Evolutionary conservation across 331 rosid genomes (phyloP).

Genomic region (Dryas integrifolia): DNA sequence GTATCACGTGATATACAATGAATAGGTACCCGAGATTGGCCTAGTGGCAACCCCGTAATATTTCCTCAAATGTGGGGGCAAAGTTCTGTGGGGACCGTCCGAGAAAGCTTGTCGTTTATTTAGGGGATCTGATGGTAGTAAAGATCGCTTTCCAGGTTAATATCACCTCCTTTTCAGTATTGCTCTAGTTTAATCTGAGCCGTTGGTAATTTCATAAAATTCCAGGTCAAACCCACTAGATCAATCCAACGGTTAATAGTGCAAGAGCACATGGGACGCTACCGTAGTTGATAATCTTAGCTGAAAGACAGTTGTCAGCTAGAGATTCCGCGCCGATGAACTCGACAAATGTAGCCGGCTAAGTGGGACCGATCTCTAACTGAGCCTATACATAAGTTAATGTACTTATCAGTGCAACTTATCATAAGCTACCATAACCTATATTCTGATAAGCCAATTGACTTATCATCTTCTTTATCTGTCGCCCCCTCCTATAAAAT

Average conservation of each 20-base stretch:
- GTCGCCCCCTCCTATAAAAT: slow-evolving; percentile 66
- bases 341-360: slow-evolving; percentile 77
- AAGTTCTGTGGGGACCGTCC: slow-evolving; percentile 18
- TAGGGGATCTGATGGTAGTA: slow-evolving; percentile 45
- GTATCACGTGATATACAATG: slow-evolving; percentile 55
- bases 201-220: background rate
- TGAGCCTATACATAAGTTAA: accelerated
- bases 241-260: slow-evolving; percentile 3
- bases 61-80: slow-evolving; percentile 8
- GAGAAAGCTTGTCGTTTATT: slow-evolving; percentile 59
- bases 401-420: accelerated
- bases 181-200: background rate
- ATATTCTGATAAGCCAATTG: background rate
- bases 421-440: background rate
- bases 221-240: background rate
- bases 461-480: slow-evolving; percentile 38
- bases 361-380: slow-evolving; percentile 43
- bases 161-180: slow-evolving; percentile 26
- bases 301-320: slow-evolving; percentile 74
- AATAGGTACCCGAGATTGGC: slow-evolving; percentile 26
- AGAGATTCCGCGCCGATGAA: slow-evolving; percentile 79
- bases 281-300: slow-evolving; percentile 9
- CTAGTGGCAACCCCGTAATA: slow-evolving; percentile 58
- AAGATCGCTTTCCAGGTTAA: slow-evolving; percentile 39
- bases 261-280: background rate